These are phyloP conservation scores for Kluyveromyces marxianus DNA, from an alignment of 1,139 yeast genomes.

Conservation along the genomic window DNA sequence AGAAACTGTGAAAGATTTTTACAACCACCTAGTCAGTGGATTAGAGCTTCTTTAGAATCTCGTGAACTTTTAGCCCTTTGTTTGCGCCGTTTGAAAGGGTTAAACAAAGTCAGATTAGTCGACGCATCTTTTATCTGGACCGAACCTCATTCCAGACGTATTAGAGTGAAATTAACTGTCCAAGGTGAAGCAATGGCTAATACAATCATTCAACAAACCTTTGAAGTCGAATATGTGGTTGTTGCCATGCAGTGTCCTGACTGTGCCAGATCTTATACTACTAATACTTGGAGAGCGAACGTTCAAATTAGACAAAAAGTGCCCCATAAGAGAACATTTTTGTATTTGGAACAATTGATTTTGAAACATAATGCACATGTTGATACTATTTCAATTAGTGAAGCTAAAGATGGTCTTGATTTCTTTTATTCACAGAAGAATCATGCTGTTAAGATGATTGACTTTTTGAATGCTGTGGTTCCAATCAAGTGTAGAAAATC, in stretches of 20 bases:
- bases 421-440: conserved; percentile 83
- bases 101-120: conserved; percentile 77
- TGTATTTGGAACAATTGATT: conserved; percentile 89
- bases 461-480: conserved; percentile 76
- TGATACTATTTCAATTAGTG: conserved; percentile 89
- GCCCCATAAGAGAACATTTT: conserved; percentile 90
- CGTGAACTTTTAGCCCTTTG: conserved; percentile 88
- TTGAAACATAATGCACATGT: conserved; percentile 90
- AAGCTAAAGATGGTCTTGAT: conserved; percentile 89
- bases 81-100: conserved; percentile 79
- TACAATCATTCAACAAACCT: conserved; percentile 88
- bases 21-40: conserved; percentile 94
- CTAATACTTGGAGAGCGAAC: conserved; percentile 95
- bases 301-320: conserved; percentile 98
- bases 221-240: conserved; percentile 91
- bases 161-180: conserved; percentile 81
- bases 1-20: conserved; percentile 94
- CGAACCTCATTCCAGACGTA: conserved; percentile 96
- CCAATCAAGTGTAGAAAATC: conserved; percentile 84
- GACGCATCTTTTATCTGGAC: conserved; percentile 98
- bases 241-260: conserved; percentile 97
- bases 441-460: conserved; percentile 91
- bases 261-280: conserved; percentile 94
- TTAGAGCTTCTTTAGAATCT: conserved; percentile 82
- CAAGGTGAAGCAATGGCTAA: conserved; percentile 95